A percentile compares a stretch with the other conserved stretches of the same genome.
Conservation (phyloP, 495 filamentous ascomycete species). For the Annulohypoxylon stygium region DNA sequence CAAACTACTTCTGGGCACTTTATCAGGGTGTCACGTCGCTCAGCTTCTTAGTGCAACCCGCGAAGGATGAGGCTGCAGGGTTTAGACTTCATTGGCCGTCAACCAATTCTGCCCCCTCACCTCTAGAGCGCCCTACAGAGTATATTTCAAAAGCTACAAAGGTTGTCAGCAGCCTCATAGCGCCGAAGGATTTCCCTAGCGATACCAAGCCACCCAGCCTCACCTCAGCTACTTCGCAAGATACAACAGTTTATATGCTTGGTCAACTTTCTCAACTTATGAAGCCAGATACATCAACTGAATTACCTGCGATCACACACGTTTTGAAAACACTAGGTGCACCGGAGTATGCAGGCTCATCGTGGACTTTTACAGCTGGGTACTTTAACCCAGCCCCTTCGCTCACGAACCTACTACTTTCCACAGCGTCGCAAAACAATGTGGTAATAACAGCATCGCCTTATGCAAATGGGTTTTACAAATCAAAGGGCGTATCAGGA, state of each 20-base stretch:
- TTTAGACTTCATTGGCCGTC: constrained; percentile 85
- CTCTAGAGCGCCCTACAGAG: constrained; percentile 73
- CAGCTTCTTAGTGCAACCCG: constrained; percentile 81
- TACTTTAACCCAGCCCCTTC: constrained; percentile 96
- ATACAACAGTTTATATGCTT: constrained; percentile 87
- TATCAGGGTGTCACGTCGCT: constrained; percentile 82
- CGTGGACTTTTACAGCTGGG: constrained; percentile 96
- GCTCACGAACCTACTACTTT: constrained; percentile 81
- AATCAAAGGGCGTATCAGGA: constrained; percentile 86
- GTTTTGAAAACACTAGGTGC: constrained; percentile 75
- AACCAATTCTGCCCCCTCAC: constrained; percentile 77
- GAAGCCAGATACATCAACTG: constrained; percentile 83
- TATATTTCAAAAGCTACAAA: constrained; percentile 77
- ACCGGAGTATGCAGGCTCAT: constrained; percentile 71
- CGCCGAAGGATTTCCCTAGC: constrained; percentile 46
- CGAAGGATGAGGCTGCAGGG: constrained; percentile 66
- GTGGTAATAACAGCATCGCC: constrained; percentile 95
- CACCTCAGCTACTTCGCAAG: constrained; percentile 46
- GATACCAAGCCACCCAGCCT: constrained; percentile 22
- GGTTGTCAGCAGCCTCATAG: constrained; percentile 74
- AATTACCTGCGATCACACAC: constrained; percentile 81
- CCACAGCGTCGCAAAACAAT: constrained; percentile 73
- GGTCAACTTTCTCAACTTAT: constrained; percentile 88
- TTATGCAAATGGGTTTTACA: constrained; percentile 95
- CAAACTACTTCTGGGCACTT: constrained; percentile 84